Evolutionary conservation across 768 basidiomycete species (phyloP).

Genomic region (Panaeolus cyanescens): DNA sequence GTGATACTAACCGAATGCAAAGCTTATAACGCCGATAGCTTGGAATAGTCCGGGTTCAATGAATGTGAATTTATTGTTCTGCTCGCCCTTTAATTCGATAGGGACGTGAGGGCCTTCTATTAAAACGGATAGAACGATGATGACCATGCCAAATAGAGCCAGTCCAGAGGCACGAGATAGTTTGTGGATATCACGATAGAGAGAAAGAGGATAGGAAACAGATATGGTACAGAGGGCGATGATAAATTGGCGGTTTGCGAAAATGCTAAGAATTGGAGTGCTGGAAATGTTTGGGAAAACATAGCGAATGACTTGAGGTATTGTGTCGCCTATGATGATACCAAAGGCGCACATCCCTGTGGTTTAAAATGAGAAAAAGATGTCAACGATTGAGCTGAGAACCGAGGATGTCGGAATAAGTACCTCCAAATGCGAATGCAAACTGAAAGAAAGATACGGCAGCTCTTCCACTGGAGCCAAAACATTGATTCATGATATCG

Average conservation of each 20-base stretch:
- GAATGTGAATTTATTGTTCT: slow-evolving; percentile 71
- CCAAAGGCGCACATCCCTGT: slow-evolving; percentile 97
- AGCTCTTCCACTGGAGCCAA: slow-evolving; percentile 87
- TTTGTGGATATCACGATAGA: slow-evolving; percentile 98
- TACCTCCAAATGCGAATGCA: slow-evolving; percentile 95
- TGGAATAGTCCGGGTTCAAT: slow-evolving; percentile 84
- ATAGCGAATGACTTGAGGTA: slow-evolving; percentile 90
- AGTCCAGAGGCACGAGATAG: slow-evolving; percentile 90
- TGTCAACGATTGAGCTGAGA: not conserved
- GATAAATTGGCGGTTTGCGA: slow-evolving; percentile 87
- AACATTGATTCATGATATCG: slow-evolving; percentile 92
- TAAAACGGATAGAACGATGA: slow-evolving; percentile 87
- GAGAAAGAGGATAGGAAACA: slow-evolving; percentile 92
- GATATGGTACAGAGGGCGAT: slow-evolving; percentile 84
- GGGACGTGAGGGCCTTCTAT: slow-evolving; percentile 80
- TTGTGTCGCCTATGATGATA: slow-evolving; percentile 97
- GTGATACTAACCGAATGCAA: slow-evolving; percentile 65
- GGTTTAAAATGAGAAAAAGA: not conserved
- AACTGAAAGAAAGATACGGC: slow-evolving; percentile 98
- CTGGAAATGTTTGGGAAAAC: slow-evolving; percentile 71
- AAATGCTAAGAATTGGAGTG: slow-evolving; percentile 73
- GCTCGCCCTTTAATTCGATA: slow-evolving; percentile 75
- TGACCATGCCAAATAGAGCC: slow-evolving; percentile 90
- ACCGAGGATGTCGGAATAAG: slow-evolving; percentile 19
- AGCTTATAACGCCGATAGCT: slow-evolving; percentile 96